phyloP scores from a whole-genome alignment of 345 rosid genomes.

The Corymbia maculata region DNA sequence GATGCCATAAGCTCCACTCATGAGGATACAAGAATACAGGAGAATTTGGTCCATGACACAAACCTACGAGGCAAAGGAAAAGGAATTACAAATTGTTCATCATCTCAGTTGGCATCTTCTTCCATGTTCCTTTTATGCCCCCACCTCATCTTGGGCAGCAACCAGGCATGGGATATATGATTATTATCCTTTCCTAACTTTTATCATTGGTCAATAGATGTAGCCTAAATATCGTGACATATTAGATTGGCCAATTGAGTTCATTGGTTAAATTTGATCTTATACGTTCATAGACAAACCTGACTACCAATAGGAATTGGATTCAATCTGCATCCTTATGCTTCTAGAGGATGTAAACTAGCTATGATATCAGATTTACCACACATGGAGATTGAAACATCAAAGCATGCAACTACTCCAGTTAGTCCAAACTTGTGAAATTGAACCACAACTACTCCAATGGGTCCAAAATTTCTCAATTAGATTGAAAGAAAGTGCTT shows the following conservation, averaged over 20 bases:
- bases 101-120: background rate
- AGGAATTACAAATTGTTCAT: background rate
- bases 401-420: background rate
- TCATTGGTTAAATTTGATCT: background rate
- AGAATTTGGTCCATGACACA: background rate
- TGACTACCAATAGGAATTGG: background rate
- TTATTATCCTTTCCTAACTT: background rate
- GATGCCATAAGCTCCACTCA: background rate
- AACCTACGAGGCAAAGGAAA: background rate
- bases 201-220: background rate
- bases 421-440: background rate
- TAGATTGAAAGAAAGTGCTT: background rate
- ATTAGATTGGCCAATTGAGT: background rate
- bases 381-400: background rate
- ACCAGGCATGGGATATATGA: background rate
- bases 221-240: background rate
- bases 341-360: background rate
- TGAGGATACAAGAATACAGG: fast-evolving
- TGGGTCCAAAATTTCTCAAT: background rate
- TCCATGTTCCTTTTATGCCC: too few relatives aligned
- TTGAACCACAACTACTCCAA: background rate
- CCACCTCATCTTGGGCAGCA: background rate
- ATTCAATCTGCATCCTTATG: background rate
- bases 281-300: background rate
- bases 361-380: background rate